phyloP scores from a whole-genome alignment of 2,329 filamentous ascomycete genomes.

The Colletotrichum liaoningense region DNA sequence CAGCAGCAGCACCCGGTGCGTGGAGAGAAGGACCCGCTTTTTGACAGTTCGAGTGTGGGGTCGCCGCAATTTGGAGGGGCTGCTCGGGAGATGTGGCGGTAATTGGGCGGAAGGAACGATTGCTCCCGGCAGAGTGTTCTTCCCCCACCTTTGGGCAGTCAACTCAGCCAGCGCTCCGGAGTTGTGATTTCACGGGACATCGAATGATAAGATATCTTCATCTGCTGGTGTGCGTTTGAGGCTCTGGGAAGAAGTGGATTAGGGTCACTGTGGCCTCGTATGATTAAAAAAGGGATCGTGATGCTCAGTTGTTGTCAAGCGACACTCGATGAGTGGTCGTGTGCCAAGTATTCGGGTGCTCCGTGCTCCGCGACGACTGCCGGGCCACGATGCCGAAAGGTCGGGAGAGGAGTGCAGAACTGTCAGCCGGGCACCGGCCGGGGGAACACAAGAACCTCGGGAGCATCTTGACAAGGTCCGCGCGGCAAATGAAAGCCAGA shows the following conservation, averaged over 20 bases:
- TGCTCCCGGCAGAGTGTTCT: constrained; percentile 33
- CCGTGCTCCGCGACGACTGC: background rate
- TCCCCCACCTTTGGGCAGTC: constrained; percentile 7
- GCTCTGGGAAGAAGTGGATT: background rate
- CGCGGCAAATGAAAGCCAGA: background rate
- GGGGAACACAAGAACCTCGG: background rate
- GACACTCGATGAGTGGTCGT: background rate
- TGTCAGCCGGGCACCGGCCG: background rate
- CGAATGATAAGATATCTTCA: background rate
- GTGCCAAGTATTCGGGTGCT: background rate
- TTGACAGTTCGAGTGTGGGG: constrained; percentile 17
- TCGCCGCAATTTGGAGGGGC: constrained; percentile 16
- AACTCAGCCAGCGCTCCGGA: constrained; percentile 1
- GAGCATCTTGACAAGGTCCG: background rate
- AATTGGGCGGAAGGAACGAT: constrained; percentile 21
- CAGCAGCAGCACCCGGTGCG: constrained; percentile 4
- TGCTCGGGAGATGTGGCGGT: constrained; percentile 32
- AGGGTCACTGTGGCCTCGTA: background rate
- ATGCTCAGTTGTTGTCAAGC: background rate
- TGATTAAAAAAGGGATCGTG: background rate
- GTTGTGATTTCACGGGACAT: constrained; percentile 23
- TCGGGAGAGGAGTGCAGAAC: background rate
- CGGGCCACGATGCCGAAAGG: background rate
- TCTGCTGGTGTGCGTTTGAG: background rate
- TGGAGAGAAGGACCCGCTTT: constrained; percentile 14